Percentiles rank a stretch among this genome's conserved stretches.
phyloP scores from a whole-genome alignment of 257 asterid genomes.

The Penstemon newberryi region DNA sequence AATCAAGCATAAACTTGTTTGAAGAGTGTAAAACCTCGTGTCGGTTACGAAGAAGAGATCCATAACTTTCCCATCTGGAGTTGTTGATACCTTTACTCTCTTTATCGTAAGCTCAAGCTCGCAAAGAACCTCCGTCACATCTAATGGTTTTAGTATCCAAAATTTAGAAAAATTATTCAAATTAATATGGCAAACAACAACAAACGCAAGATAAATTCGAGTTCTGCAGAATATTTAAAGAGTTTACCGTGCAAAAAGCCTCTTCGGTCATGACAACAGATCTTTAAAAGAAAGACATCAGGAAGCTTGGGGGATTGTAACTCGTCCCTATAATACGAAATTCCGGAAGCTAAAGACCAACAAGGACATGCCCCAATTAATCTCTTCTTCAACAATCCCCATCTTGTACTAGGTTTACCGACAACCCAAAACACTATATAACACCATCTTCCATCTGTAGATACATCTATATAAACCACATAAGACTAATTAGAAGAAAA shows the following conservation, averaged over 20 bases:
- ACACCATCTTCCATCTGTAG: constrained; percentile 97
- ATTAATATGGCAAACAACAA: constrained; percentile 1
- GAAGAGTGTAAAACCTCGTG: constrained; percentile 51
- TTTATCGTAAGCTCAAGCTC: constrained; percentile 76
- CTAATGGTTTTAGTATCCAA: constrained; percentile 34
- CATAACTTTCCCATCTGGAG: constrained; percentile 90
- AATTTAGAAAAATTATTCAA: constrained; percentile 13
- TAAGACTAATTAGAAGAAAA: not conserved
- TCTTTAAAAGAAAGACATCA: constrained; percentile 77
- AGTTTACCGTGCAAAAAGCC: constrained; percentile 85
- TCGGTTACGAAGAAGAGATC: constrained; percentile 86
- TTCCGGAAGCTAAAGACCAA: constrained; percentile 61
- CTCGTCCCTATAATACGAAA: constrained; percentile 49
- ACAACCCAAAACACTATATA: constrained; percentile 80
- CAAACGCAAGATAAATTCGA: not conserved
- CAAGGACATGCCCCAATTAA: constrained; percentile 82
- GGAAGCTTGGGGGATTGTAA: constrained; percentile 67
- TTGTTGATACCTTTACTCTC: constrained; percentile 86
- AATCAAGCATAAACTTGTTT: not conserved
- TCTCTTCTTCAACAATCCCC: constrained; percentile 79
- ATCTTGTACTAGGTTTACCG: constrained; percentile 60
- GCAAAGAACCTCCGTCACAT: constrained; percentile 66
- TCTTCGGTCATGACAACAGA: constrained; percentile 58
- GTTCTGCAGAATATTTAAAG: not conserved
- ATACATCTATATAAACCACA: constrained; percentile 51